Evolutionary conservation across 2,329 filamentous ascomycete species (phyloP), one percentile per base, ranked within the genome.

Genomic region (Fusarium bactridioides): DNA sequence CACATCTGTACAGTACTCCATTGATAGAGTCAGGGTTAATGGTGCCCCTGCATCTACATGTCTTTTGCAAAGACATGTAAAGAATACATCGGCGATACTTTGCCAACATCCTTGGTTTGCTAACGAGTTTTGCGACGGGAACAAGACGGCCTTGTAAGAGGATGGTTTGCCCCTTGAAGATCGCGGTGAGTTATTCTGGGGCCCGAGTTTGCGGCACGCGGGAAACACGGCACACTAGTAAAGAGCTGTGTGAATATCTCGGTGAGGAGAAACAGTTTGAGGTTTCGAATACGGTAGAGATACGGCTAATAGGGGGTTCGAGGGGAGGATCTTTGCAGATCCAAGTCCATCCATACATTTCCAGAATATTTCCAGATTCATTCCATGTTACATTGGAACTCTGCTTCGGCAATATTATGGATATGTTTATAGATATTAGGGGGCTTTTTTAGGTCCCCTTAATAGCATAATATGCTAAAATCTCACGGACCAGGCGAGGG

Each of bases 21-120:
- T 63, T 41, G 50, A 64, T 62, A 45, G 51, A 64, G n/a, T 37
- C 35, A n/a, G 23, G 45, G 23, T 41, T 40, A 64, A 69, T 54
- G 58, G 64, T 43, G 57, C 58, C 58, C 50, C 35, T 69, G 64
- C 16, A 56, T 37, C 31, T 12, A 31, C 27, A 35, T 45, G 38
- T n/a, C 31, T 21, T 40, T 47, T 37, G 64, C 27, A n/a, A 31
- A 64, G 65, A 19, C 51, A 69, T 43, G 66, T 69, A 33, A 48
- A 41, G 35, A 58, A 57, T 69, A 69, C 66, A 38, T 69, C 19
- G n/a, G 33, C 40, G 51, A 61, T 69, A 69, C 66, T 53, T 65
- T n/a, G 19, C 15, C 33, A 41, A 29, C 37, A 43, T 38, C 31
- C 50, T 37, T 57, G 44, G 29, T n/a, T 25, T 41, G 37, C 27